Percentiles rank a stretch among this genome's conserved stretches.
phyloP scores from a whole-genome alignment of 208 protist species.

The Crithidia acanthocephali region DNA sequence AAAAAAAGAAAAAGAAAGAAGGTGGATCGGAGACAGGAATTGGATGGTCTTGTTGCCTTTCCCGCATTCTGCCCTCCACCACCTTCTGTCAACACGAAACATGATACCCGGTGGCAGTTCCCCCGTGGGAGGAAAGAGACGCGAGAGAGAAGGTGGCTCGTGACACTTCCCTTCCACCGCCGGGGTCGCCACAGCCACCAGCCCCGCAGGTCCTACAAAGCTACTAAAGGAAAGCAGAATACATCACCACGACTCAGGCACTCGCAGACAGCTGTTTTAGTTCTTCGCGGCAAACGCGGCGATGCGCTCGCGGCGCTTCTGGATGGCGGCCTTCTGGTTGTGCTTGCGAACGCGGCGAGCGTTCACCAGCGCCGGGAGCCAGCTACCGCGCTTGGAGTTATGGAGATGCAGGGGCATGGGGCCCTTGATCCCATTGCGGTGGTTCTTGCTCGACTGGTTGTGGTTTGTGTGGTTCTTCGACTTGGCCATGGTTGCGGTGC shows the following conservation, averaged over 20 bases:
- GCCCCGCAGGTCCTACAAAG: slow-evolving; percentile 6
- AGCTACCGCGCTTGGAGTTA: slow-evolving; percentile 84
- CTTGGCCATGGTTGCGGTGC: slow-evolving; percentile 81
- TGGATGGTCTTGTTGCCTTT: too few relatives aligned
- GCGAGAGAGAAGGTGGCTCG: neutral
- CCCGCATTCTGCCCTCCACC: neutral
- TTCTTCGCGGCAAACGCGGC: slow-evolving; percentile 56
- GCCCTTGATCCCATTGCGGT: slow-evolving; percentile 92
- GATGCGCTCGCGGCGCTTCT: slow-evolving; percentile 77
- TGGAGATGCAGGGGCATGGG: slow-evolving; percentile 70
- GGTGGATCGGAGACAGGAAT: neutral
- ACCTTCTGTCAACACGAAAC: slow-evolving; percentile 15
- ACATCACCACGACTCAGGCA: slow-evolving; percentile 3
- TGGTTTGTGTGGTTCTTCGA: slow-evolving; percentile 96
- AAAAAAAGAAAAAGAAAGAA: slow-evolving; percentile 7
- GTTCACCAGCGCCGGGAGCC: slow-evolving; percentile 84
- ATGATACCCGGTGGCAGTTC: slow-evolving; percentile 9
- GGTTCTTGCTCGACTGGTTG: slow-evolving; percentile 94
- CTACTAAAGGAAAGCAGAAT: slow-evolving; percentile 1
- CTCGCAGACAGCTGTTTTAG: slow-evolving; percentile 11
- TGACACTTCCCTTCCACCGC: neutral
- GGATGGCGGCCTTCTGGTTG: slow-evolving; percentile 87
- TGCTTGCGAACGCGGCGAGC: slow-evolving; percentile 86
- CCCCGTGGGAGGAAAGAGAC: neutral
- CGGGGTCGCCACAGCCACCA: neutral